These are phyloP conservation scores for Diplocarpon mali DNA, from an alignment of 2,329 filamentous ascomycete species.

Conservation along the genomic window DNA sequence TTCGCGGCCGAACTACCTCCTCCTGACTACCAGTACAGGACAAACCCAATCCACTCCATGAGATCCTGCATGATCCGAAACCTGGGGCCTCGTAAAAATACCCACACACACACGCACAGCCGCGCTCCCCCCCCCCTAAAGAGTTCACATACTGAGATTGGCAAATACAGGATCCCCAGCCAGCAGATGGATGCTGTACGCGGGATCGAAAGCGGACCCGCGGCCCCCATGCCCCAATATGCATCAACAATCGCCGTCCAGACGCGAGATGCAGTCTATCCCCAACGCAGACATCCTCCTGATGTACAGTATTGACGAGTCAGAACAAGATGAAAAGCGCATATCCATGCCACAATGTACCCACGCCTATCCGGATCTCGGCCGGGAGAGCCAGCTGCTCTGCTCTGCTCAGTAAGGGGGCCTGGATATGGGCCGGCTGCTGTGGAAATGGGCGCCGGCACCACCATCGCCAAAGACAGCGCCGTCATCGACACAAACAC, in stretches of 20 bases:
- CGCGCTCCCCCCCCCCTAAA: too few species aligned
- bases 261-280: not conserved
- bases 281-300: not conserved
- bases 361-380: not conserved
- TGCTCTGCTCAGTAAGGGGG: constrained; percentile 9
- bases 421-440: constrained; percentile 8
- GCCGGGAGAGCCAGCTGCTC: constrained; percentile 5
- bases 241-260: not conserved
- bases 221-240: too few species aligned
- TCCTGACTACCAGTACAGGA: too few species aligned
- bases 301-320: not conserved
- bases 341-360: not conserved
- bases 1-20: too few species aligned
- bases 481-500: constrained; percentile 18
- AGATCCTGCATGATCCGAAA: too few species aligned
- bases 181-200: too few species aligned
- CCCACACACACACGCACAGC: too few species aligned
- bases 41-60: too few species aligned
- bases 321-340: not conserved
- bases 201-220: too few species aligned
- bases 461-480: constrained; percentile 21
- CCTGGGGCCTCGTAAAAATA: too few species aligned
- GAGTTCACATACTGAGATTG: too few species aligned
- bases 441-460: constrained; percentile 11
- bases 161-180: too few species aligned